These are phyloP conservation scores for Harringtonia aguacate DNA, from an alignment of 2,329 filamentous ascomycete species.

Conservation along the genomic window DNA sequence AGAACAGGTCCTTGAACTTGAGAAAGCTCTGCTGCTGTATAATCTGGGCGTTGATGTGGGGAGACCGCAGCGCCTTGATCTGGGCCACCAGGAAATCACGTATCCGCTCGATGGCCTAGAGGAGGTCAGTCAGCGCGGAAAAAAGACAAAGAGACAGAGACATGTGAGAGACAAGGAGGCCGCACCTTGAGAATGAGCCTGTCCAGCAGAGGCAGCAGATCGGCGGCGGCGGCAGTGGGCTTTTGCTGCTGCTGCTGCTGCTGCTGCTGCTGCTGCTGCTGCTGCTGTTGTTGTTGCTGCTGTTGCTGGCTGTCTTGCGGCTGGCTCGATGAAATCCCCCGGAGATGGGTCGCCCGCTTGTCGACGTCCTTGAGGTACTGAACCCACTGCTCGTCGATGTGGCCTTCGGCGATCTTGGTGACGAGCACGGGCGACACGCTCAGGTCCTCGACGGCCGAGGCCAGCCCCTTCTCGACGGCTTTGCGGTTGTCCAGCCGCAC, in stretches of 20 bases:
- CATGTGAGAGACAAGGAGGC: constrained; percentile 1
- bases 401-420: constrained; percentile 74
- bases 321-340: constrained; percentile 19
- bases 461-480: constrained; percentile 77
- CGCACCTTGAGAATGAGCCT: constrained; percentile 70
- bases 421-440: constrained; percentile 79
- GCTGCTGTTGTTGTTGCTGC: too few species aligned
- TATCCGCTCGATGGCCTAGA: constrained; percentile 78
- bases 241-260: constrained; percentile 17
- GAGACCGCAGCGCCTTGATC: constrained; percentile 86
- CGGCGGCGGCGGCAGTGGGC: constrained; percentile 64
- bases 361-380: constrained; percentile 77
- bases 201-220: constrained; percentile 74
- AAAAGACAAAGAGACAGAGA: neutral
- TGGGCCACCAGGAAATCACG: constrained; percentile 89
- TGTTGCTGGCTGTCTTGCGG: too few species aligned
- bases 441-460: constrained; percentile 83
- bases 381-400: constrained; percentile 83
- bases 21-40: constrained; percentile 91
- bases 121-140: neutral
- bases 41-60: constrained; percentile 93
- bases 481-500: constrained; percentile 80
- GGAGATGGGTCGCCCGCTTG: constrained; percentile 60
- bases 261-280: too few species aligned
- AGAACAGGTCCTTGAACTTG: constrained; percentile 77